Evolutionary conservation across 148 eudicot genomes (phyloP).

Genomic region (Suaeda aralocaspica): DNA sequence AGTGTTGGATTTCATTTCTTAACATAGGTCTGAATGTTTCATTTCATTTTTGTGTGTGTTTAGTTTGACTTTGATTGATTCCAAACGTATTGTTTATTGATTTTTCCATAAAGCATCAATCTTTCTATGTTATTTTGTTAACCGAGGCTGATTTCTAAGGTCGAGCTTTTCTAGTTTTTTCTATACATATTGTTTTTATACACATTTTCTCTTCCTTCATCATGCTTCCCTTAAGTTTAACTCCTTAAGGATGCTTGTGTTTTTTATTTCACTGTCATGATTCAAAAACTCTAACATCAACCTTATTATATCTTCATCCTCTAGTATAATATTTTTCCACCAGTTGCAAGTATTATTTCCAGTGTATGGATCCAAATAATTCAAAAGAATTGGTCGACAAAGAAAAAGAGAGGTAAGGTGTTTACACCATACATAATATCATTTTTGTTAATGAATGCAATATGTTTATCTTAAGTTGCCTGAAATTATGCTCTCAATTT

Average conservation of each 20-base stretch:
- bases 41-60: too few relatives aligned
- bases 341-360: conserved; percentile 78
- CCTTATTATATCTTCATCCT: not conserved
- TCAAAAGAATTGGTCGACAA: conserved; percentile 74
- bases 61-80: too few relatives aligned
- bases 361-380: conserved; percentile 95
- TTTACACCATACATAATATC: not conserved
- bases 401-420: conserved; percentile 66
- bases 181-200: too few relatives aligned
- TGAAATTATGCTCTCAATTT: not conserved
- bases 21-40: too few relatives aligned
- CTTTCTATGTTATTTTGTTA: too few relatives aligned
- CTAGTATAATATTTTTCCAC: conserved; percentile 6
- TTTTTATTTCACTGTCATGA: not conserved
- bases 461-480: conserved; percentile 2
- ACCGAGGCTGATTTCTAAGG: too few relatives aligned
- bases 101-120: too few relatives aligned
- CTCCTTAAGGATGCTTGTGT: not conserved
- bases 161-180: too few relatives aligned
- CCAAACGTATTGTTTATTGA: too few relatives aligned
- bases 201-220: too few relatives aligned
- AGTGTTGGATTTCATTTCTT: too few relatives aligned
- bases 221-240: not conserved
- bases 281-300: too few relatives aligned
- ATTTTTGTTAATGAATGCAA: not conserved